Evolutionary conservation across 345 rosid genomes (phyloP).

Genomic region (Atalantia buxifolia): DNA sequence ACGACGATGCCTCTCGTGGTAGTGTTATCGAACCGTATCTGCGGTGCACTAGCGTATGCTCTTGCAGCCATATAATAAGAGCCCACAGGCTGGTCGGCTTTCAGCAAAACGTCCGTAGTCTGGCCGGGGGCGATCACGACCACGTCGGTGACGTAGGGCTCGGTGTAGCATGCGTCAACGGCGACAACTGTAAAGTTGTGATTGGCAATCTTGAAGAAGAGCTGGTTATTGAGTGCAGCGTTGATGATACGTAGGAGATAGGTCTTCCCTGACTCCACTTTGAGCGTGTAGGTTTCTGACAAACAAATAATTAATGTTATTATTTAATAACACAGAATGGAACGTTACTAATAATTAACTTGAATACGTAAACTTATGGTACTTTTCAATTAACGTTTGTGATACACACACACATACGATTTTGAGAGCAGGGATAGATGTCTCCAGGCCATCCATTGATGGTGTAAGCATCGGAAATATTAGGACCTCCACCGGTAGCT

Average conservation of each 20-base stretch:
- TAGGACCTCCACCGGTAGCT: constrained; percentile 57
- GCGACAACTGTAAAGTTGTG: constrained; percentile 79
- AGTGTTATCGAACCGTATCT: constrained; percentile 33
- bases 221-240: constrained; percentile 79
- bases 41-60: constrained; percentile 48
- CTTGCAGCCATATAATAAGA: constrained; percentile 81
- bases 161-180: constrained; percentile 65
- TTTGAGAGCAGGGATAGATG: constrained; percentile 71
- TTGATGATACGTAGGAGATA: constrained; percentile 82
- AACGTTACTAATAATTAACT: neutral
- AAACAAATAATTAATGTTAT: neutral
- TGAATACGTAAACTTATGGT: neutral
- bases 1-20: constrained; percentile 66
- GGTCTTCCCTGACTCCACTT: constrained; percentile 59
- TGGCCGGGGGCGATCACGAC: constrained; percentile 70
- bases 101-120: constrained; percentile 61
- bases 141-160: constrained; percentile 61
- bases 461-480: constrained; percentile 72
- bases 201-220: constrained; percentile 83
- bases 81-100: constrained; percentile 52
- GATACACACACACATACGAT: constrained; percentile 30
- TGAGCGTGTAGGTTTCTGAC: constrained; percentile 55
- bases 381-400: neutral
- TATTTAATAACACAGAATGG: neutral
- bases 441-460: constrained; percentile 91